Conservation (phyloP, 148 eudicot genomes). For the Silene latifolia region DNA sequence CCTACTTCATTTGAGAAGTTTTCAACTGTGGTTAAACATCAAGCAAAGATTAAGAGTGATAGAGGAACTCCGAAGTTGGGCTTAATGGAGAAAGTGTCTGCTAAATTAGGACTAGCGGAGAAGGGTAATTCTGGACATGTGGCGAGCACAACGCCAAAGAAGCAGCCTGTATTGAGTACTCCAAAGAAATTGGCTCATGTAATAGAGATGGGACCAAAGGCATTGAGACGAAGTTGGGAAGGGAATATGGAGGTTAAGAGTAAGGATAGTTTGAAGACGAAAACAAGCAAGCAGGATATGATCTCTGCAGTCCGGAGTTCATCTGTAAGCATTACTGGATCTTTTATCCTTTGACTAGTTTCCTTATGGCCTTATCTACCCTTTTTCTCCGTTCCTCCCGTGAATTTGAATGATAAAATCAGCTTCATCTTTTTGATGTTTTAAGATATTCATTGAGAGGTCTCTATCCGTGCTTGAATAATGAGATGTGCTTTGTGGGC, state of each 20-base stretch:
- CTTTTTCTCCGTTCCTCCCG: neutral
- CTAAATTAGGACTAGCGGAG: slow-evolving; percentile 42
- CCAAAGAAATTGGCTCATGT: slow-evolving; percentile 62
- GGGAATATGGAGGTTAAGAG: slow-evolving; percentile 68
- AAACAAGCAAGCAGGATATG: slow-evolving; percentile 45
- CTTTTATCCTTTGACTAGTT: neutral
- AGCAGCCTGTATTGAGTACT: slow-evolving; percentile 34
- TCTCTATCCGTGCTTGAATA: neutral
- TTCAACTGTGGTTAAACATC: slow-evolving; percentile 64
- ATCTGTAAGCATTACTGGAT: slow-evolving; percentile 44
- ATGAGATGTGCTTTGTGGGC: neutral
- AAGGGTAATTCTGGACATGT: slow-evolving; percentile 44
- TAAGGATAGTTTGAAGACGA: slow-evolving; percentile 49
- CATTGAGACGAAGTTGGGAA: slow-evolving; percentile 91
- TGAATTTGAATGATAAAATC: neutral
- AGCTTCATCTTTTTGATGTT: neutral
- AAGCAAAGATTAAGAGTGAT: slow-evolving; percentile 60
- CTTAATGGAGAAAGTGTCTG: slow-evolving; percentile 49
- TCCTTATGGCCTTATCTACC: neutral
- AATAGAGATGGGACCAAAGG: slow-evolving; percentile 73
- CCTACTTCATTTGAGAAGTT: slow-evolving; percentile 83
- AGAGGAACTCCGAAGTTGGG: slow-evolving; percentile 40
- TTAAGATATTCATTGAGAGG: neutral
- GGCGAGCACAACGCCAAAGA: slow-evolving; percentile 45
- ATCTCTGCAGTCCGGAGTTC: slow-evolving; percentile 47